Base-by-base conservation (phyloP, 805 yeast genomes). In the Millerago galiae region DNA sequence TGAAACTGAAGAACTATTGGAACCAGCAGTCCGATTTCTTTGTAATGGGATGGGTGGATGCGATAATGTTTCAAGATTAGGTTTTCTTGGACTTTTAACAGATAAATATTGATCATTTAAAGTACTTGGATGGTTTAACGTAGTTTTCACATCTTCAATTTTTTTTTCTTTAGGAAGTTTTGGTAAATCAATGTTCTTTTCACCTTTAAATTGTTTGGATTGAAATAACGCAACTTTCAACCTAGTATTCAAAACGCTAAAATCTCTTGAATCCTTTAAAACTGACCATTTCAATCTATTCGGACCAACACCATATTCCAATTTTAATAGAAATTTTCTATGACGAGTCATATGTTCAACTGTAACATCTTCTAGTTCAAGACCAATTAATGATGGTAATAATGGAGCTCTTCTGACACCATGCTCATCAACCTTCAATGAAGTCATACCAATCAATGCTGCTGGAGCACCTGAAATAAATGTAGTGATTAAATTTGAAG, bases 301-400 rank as follows among this genome's bases (percentile, higher is more conserved):
- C 6, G 79, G 75, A 2, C 96, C 96, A 27, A 89, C 77, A 7
- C 98, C 99, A 56, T 93, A 93, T 57, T 90, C 96, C 35, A 93
- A 67, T 38, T 83, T 85, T n/a, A 93, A 66, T 45, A 75, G 69
- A 51, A 75, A 83, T 41, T 69, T 73, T 43, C 62, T 60, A 38
- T 66, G 68, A 11, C 44, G 49, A 26, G 13, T 15, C 31, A 45
- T 50, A 13, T 50, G 51, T 4, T 48, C 40, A 52, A 67, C 30
- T 1, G 79, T 67, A 9, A 70, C 60, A 49, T 78, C 81, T 34
- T 73, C 62, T 5, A 93, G 70, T 34, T 74, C 71, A 34, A 89
- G 68, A 6, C 87, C 83, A 18, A 93, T 56, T 60, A 89, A 75
- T 14, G 85, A 81, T 32, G 89, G 62, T 33, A 93, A 61, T 28